These are phyloP conservation scores for Ampelomyces quisqualis DNA, from an alignment of 2,329 filamentous ascomycete species.

Conservation along the genomic window DNA sequence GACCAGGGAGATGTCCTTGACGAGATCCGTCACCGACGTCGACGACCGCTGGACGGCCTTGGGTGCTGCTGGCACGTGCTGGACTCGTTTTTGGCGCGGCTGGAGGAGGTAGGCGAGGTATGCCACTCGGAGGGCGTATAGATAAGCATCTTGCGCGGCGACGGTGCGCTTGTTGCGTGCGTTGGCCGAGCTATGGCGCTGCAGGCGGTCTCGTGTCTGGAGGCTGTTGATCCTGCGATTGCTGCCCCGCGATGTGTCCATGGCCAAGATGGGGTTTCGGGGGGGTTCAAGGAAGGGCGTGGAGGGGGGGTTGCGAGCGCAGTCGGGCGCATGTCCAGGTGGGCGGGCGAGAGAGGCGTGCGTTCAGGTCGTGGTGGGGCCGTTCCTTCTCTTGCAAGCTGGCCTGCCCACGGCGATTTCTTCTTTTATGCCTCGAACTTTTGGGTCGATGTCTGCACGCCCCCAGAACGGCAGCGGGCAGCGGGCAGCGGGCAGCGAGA, in stretches of 20 bases:
- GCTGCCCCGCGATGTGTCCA: slow-evolving; percentile 36
- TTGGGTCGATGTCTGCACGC: neutral
- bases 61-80: slow-evolving; percentile 69
- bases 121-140: slow-evolving; percentile 84
- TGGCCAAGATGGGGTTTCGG: slow-evolving; percentile 18
- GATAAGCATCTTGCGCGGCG: slow-evolving; percentile 76
- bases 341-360: slow-evolving; percentile 14
- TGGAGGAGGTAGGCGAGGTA: slow-evolving; percentile 92
- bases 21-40: slow-evolving; percentile 73
- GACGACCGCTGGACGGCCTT: slow-evolving; percentile 67
- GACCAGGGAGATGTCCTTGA: slow-evolving; percentile 78
- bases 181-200: slow-evolving; percentile 43
- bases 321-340: slow-evolving; percentile 31
- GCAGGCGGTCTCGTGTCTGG: slow-evolving; percentile 44
- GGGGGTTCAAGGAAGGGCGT: slow-evolving; percentile 20
- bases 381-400: slow-evolving; percentile 19
- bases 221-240: slow-evolving; percentile 48
- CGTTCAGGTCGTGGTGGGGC: slow-evolving; percentile 18
- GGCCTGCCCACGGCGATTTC: slow-evolving; percentile 2
- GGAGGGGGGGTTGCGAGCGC: slow-evolving; percentile 10
- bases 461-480: too few relatives aligned
- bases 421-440: neutral
- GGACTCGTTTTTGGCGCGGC: slow-evolving; percentile 83
- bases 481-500: too few relatives aligned
- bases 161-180: slow-evolving; percentile 42